Base-by-base conservation (phyloP, 208 protist species). In the Trypanosoma rangeli region DNA sequence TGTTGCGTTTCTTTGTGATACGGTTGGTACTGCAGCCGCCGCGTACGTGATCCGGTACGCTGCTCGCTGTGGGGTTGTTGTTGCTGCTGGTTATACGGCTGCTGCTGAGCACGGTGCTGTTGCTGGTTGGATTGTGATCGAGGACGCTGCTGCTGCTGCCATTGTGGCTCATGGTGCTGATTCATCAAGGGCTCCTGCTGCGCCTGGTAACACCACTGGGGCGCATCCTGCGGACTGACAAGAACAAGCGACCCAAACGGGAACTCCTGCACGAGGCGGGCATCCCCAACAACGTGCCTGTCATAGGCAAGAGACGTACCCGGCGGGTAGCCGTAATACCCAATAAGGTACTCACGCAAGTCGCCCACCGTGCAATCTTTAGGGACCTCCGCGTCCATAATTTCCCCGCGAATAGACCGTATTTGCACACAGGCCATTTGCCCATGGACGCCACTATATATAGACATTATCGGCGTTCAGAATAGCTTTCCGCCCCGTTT, bases 161-260 rank as follows among this genome's bases (percentile, higher is more conserved):
- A n/a, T n/a, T 54, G 39, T 49, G 56, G 58, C 58, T 62, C 20
- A 15, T 50, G 31, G 42, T 46, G 42, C 42, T 46, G n/a, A n/a
- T n/a, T n/a, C 37, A 42, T 10, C 7, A 42, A 13, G 4, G 4
- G 37, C 37, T 42, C 7, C 37, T 42, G 37, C 37, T 46, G 42
- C 15, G 42, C 42, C 42, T 1, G 42, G 42, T 18, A 46, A 16
- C 42, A 10, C 42, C 42, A 20, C 26, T 55, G 53, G 20, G 20
- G 7, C 18, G 2, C 18, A 26, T 48, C 73, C 0, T 26, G 39
- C 10, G 84, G 77, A 1, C 59, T 81, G 35, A 74, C 81, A 35
- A 95, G 83, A 24, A 91, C 75, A 44, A 95, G 80, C 8, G 80
- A 79, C 20, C 85, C 90, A 62, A 78, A 89, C 15, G 87, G 85